Evolutionary conservation across 2,329 filamentous ascomycete species (phyloP).

Genomic region (Calonectria pauciramosa): DNA sequence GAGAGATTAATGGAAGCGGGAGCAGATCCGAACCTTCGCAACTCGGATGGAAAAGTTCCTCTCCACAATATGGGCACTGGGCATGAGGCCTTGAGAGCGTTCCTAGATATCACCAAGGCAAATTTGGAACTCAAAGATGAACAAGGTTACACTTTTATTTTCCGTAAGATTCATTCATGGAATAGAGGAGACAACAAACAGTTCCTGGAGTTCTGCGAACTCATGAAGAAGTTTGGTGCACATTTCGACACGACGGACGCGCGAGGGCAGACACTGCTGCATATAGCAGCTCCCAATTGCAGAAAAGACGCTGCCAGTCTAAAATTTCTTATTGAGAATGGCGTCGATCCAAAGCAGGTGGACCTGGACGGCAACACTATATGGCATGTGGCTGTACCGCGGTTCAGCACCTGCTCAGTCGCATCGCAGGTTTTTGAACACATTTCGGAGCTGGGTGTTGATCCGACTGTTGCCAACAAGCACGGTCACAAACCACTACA

Average conservation of each 20-base stretch:
- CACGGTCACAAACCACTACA: conserved; percentile 40
- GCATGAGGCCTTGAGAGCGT: neutral
- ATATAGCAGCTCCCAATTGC: neutral
- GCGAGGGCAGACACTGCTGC: neutral
- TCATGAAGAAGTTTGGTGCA: neutral
- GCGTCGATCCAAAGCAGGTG: neutral
- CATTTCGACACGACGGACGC: neutral
- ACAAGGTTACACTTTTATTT: neutral
- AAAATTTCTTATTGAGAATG: neutral
- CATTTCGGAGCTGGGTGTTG: conserved; percentile 28
- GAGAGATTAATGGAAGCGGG: neutral
- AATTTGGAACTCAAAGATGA: neutral
- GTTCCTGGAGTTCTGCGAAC: neutral
- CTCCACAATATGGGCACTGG: neutral
- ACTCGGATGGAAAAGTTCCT: neutral
- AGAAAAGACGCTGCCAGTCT: neutral
- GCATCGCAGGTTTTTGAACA: neutral
- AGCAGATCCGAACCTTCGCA: neutral
- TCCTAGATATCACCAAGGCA: neutral
- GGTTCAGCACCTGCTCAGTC: neutral
- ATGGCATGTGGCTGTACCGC: neutral
- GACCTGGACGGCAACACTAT: neutral
- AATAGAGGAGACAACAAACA: neutral
- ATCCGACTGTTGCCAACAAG: conserved; percentile 32
- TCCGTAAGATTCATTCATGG: neutral